phyloP scores from a whole-genome alignment of 2,329 filamentous ascomycete species.

The Cercospora zeina region DNA sequence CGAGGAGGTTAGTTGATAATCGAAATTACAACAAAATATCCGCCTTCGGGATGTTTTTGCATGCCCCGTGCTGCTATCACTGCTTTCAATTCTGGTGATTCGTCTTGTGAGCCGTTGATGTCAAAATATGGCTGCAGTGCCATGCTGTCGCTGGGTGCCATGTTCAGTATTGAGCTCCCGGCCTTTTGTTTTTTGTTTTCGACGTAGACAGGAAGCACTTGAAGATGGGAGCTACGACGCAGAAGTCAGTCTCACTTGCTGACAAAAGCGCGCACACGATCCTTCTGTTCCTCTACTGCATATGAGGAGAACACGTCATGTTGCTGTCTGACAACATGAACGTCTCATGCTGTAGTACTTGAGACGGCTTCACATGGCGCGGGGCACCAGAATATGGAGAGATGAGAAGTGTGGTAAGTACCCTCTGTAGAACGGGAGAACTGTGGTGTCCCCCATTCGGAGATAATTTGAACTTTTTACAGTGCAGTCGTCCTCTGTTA shows the following conservation, averaged over 20 bases:
- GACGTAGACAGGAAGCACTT: background rate
- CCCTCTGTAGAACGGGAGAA: no score
- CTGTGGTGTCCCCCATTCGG: no score
- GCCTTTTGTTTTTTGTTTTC: background rate
- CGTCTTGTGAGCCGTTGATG: constrained; percentile 16
- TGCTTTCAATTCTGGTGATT: constrained; percentile 33
- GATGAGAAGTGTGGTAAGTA: no score
- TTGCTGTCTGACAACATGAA: no score
- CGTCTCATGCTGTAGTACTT: no score
- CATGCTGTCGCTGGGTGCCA: background rate
- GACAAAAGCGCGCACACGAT: constrained; percentile 1
- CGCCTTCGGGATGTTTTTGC: constrained; percentile 61
- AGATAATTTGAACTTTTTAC: no score
- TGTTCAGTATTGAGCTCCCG: background rate
- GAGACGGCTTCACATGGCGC: no score
- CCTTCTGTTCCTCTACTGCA: background rate
- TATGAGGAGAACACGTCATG: background rate
- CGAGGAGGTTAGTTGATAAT: background rate
- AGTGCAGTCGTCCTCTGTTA: no score
- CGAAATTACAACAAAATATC: constrained; percentile 54
- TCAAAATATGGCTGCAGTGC: constrained; percentile 10
- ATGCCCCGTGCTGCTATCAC: constrained; percentile 53
- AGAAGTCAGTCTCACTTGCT: constrained; percentile 5
- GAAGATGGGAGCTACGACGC: background rate
- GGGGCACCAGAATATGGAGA: no score